phyloP scores from a whole-genome alignment of 2,329 filamentous ascomycete species.

The Epichloe uncinata region DNA sequence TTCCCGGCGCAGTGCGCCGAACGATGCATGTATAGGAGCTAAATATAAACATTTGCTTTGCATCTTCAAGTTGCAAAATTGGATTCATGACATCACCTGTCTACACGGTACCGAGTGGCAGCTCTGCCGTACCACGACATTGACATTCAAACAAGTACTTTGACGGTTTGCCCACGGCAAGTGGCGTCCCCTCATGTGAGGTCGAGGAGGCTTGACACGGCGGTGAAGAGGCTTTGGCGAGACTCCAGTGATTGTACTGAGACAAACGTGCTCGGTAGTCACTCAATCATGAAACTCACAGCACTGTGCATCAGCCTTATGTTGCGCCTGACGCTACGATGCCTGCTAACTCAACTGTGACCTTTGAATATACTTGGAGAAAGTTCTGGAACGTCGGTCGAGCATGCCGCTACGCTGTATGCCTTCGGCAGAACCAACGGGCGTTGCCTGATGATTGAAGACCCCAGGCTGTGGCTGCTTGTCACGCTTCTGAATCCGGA shows the following conservation, averaged over 20 bases:
- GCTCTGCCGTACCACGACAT: background rate
- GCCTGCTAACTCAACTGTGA: background rate
- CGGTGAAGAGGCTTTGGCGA: slow-evolving; percentile 3
- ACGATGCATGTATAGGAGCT: background rate
- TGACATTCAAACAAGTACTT: background rate
- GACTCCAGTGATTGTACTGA: slow-evolving; percentile 1
- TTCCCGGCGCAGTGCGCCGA: background rate
- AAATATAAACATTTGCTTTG: background rate
- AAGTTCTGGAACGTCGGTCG: slow-evolving; percentile 2
- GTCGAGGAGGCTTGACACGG: background rate
- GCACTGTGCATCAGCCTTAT: slow-evolving; percentile 1
- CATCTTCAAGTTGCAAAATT: background rate
- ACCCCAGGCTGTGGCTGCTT: slow-evolving; percentile 1
- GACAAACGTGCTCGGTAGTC: background rate
- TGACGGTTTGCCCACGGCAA: background rate
- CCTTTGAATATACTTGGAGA: background rate
- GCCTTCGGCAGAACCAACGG: background rate
- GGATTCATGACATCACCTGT: background rate
- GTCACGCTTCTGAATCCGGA: slow-evolving; percentile 3
- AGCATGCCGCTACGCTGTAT: background rate
- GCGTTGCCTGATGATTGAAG: background rate
- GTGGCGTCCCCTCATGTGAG: background rate
- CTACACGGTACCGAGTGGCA: background rate
- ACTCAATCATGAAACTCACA: slow-evolving; percentile 1
- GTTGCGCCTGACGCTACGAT: background rate